Evolutionary conservation across 352 stramenopile genomes (phyloP), one percentile per base, ranked within the genome.

Genomic region (Phytophthora uliginosa): DNA sequence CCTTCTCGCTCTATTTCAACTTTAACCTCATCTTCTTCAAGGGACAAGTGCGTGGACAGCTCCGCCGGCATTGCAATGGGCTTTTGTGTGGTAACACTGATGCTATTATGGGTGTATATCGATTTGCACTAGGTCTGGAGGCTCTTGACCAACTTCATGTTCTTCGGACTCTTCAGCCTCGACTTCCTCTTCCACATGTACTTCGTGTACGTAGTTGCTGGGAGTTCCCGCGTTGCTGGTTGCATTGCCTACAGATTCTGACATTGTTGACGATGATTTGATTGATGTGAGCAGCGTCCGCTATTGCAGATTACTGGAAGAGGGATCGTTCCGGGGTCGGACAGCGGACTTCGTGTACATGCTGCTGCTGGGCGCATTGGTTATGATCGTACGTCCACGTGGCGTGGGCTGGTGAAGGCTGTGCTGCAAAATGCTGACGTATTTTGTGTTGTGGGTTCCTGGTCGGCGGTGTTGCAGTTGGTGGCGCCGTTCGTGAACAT

Each of bases 181-280:
- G 98, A 99, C 72, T 99, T 99, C 79, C 80, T 99, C 47, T 99
- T 99, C 82, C 97, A 99, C 86, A 99, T 99, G 98, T 99, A 99
- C 86, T 99, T 99, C 83, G 90, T 99, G 90, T 97, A 87, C 40
- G 77, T 71, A 42, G 36, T 82, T 93, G 40, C 75, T 56, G 65
- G 62, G 74, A 75, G 6, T n/a, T 12, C 20, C 40, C 3, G 22
- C 28, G n/a, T 20, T n/a, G 20, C 18, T 20, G 5, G 36, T 2
- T 42, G 36, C 15, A 45, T 45, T 26, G 40, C 40, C 17, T 69
- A 18, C 26, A 36, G 24, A 28, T 63, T 22, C 52, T 71, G 24
- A 65, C 50, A n/a, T 33, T 48, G 24, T 36, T 69, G n/a, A 7
- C 5, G 18, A 0, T 28, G 18, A 12, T 15, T 2, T 26, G 1